Percentiles rank a stretch among this genome's conserved stretches.
phyloP scores from a whole-genome alignment of 2,329 filamentous ascomycete species.

The Hypoxylon sp. region DNA sequence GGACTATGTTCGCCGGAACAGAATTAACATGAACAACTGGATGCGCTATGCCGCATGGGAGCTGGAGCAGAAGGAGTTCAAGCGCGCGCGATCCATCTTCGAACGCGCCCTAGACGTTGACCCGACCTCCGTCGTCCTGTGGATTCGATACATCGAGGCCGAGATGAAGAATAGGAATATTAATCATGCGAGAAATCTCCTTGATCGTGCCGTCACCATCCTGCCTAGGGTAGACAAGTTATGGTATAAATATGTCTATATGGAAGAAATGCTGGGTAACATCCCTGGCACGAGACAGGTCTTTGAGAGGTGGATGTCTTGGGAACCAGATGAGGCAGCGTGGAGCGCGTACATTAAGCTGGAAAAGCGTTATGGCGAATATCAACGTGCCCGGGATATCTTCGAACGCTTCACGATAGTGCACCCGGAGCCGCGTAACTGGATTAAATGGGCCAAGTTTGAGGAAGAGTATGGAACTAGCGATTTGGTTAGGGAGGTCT shows the following conservation, averaged over 20 bases:
- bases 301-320: constrained; percentile 98
- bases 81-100: constrained; percentile 91
- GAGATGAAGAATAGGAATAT: constrained; percentile 98
- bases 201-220: constrained; percentile 94
- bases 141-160: constrained; percentile 94
- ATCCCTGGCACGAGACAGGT: constrained; percentile 92
- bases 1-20: constrained; percentile 95
- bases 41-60: constrained; percentile 98
- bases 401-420: constrained; percentile 92
- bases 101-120: constrained; percentile 95
- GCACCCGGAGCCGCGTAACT: constrained; percentile 94
- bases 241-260: constrained; percentile 99
- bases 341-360: constrained; percentile 98
- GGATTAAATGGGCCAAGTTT: constrained; percentile 99
- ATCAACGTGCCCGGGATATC: constrained; percentile 88
- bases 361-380: constrained; percentile 95
- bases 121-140: constrained; percentile 86
- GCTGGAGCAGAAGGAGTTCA: constrained; percentile 97
- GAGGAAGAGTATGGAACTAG: constrained; percentile 96
- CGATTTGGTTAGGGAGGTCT: constrained; percentile 92
- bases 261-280: constrained; percentile 98
- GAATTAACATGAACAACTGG: constrained; percentile 99
- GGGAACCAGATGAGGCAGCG: constrained; percentile 95
- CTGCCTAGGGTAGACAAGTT: constrained; percentile 93
- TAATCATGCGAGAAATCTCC: constrained; percentile 93